Evolutionary conservation across 371 early-diverging fungal species (phyloP).

Genomic region (Rhizopus arrhizus): DNA sequence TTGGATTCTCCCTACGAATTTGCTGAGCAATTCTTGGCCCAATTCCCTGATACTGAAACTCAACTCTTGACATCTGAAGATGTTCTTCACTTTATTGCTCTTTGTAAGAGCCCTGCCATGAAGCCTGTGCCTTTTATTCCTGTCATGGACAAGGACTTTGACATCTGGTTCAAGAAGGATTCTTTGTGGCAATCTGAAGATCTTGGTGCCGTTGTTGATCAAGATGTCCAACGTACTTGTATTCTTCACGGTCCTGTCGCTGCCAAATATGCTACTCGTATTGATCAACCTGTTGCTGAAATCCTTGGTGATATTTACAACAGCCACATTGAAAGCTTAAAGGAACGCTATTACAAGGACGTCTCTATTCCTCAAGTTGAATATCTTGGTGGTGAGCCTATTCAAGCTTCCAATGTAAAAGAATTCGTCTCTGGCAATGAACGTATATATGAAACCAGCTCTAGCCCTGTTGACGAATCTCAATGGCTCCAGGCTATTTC

Average conservation of each 20-base stretch:
- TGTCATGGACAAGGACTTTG: conserved; percentile 89
- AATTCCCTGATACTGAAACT: conserved; percentile 74
- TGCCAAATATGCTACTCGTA: conserved; percentile 74
- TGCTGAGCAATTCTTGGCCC: conserved; percentile 75
- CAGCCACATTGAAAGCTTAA: conserved; percentile 78
- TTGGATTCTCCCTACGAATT: conserved; percentile 71
- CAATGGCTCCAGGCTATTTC: conserved; percentile 78
- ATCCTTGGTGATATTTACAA: conserved; percentile 88
- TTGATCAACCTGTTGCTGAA: conserved; percentile 88
- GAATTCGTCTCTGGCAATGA: conserved; percentile 39
- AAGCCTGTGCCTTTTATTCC: conserved; percentile 95
- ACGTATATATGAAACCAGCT: conserved; percentile 55
- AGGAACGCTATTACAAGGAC: conserved; percentile 77
- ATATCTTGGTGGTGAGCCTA: conserved; percentile 75
- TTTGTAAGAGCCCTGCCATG: conserved; percentile 80
- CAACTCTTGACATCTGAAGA: conserved; percentile 92
- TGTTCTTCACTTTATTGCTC: conserved; percentile 84
- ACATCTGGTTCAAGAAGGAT: conserved; percentile 96
- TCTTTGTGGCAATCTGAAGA: conserved; percentile 96
- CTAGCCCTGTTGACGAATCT: conserved; percentile 67
- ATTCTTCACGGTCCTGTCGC: conserved; percentile 96
- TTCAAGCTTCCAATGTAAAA: conserved; percentile 14
- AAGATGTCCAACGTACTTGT: conserved; percentile 91
- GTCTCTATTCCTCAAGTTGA: conserved; percentile 77
- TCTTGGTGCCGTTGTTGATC: conserved; percentile 86